Evolutionary conservation across 495 filamentous ascomycete genomes (phyloP), one percentile per base, ranked within the genome.

Genomic region (Usnea hakonensis): DNA sequence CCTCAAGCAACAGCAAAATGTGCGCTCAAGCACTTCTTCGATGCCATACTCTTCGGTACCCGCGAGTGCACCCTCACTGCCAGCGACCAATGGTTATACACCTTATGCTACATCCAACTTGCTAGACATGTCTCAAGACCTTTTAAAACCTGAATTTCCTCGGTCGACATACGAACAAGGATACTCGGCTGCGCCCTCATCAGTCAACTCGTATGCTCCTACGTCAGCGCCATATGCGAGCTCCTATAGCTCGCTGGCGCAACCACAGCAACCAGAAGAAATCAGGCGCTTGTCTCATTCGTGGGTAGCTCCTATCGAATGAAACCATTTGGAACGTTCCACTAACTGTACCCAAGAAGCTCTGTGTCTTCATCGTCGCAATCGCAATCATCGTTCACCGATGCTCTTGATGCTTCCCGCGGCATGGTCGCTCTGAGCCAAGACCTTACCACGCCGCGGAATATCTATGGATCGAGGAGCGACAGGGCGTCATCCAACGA

Each of bases 341-440:
- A 79, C 86, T 88, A 84, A 90, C 78, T 78, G 68, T 69, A 73
- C 73, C 70, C 73, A 77, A 86, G 85, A 78, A 73, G 75, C 69
- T 72, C 82, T 63, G 78, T 57, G 60, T 68, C 74, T 58, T 69
- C 57, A 55, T 75, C 60, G 58, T 70, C 28, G 64, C 74, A 50
- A 72, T 69, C 60, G 74, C 78, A 57, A 76, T 74, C 61, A 70
- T 75, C 65, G 38, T 89, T 86, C 68, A 83, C 82, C 60, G 90
- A 95, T 70, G 89, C 90, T n/a, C 84, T 96, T 53, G 91, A 95
- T 69, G 91, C 91, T 21, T 86, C 86, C 68, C 84, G 89, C 48
- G 91, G 91, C 63, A 96, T 98, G 90, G 82, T 97, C 28, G 90
- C 91, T 11, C 89, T 97, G 82, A 95, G 91, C 79, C 93, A 97